Base-by-base conservation (phyloP, 78 protist genomes). In the Emiliania huxleyi region DNA sequence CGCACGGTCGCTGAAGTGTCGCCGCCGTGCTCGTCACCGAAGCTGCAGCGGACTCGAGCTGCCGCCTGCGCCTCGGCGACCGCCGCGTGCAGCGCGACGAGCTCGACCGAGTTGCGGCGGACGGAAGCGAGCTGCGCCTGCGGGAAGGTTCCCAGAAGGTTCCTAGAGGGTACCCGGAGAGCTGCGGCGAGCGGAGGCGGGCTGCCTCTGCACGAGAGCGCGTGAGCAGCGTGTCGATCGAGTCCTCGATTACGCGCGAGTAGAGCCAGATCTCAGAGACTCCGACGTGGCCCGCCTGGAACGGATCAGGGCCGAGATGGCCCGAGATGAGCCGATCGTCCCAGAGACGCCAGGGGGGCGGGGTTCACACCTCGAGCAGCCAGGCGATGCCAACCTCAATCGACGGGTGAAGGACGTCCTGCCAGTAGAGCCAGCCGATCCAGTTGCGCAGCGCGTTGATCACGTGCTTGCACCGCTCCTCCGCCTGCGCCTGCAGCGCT, bases 361-460 rank as follows among this genome's bases (percentile, higher is more conserved):
- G n/a, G n/a, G n/a, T n/a, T n/a, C n/a, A n/a, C n/a, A n/a, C 42
- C 25, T 25, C 69, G 69, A 44, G 62, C 69, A 44, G 89, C 21
- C 2, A 25, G 55, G 89, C 55, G 62, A 46, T 0, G 40, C n/a
- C 52, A 1, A 2, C 2, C 56, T 79, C 56, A 55, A 43, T 2
- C 5, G 55, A 0, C 0, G 89, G 89, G 43, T 0, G 0, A 38
- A 46, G 89, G 0, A 23, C 38, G 42, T 44, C 89, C 89, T 44
- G 62, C 89, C 89, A 83, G 89, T 44, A 83, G 89, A 83, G 89
- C 89, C 89, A 83, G 35, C 62, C n/a, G 42, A 83, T 2, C 89
- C 89, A 83, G 42, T 29, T 22, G 40, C 89, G 89, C 56, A 83
- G 56, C 62, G 38, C 56, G n/a, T 33, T 23, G 69, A 83, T 56